Evolutionary conservation across 1,284 basidiomycete genomes (phyloP), one percentile per base, ranked within the genome.

Genomic region (Sporisorium reilianum): DNA sequence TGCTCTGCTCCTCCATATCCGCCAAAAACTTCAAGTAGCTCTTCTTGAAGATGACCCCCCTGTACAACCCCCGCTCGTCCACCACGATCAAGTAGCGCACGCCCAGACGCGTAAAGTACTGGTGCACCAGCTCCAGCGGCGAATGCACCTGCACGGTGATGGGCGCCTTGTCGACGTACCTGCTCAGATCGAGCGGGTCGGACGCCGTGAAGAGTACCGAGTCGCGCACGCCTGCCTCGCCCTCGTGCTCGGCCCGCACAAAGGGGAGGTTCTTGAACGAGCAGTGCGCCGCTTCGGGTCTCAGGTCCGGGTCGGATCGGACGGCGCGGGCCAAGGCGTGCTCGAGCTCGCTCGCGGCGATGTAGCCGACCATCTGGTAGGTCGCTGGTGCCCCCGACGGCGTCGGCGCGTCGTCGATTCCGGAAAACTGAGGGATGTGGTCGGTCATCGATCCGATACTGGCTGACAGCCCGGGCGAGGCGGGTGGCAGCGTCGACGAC

Each of bases 11-110:
- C 54, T 75, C 72, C n/a, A 70, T 46, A 50, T 75, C 63, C 0
- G 63, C 59, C 40, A 75, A 63, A 30, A 75, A 75, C 46, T 75
- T 75, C 36, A 75, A 45, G 18, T 75, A 75, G 20, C 89, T 90
- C 86, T 95, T 95, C 88, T 97, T 97, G 85, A 95, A 92, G 64
- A 98, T 92, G 11, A 95, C 88, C 7, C 95, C 95, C 80, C 92
- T 90, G 81, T 95, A 97, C 55, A 90, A 86, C 2, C 95, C 95
- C 59, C 92, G 90, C 2, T 89, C 86, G 83, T 97, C 93, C 2
- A 89, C 91, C 6, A 97, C 90, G 25, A 97, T 88, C 26, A 81
- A 55, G 45, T 80, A 80, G 10, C 77, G 52, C 14, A 81, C 77
- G 16, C 80, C 80, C n/a, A 81, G 54, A 5, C 70, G 55, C 22